phyloP scores from a whole-genome alignment of 495 filamentous ascomycete species.

The Aspergillus sclerotioniger region DNA sequence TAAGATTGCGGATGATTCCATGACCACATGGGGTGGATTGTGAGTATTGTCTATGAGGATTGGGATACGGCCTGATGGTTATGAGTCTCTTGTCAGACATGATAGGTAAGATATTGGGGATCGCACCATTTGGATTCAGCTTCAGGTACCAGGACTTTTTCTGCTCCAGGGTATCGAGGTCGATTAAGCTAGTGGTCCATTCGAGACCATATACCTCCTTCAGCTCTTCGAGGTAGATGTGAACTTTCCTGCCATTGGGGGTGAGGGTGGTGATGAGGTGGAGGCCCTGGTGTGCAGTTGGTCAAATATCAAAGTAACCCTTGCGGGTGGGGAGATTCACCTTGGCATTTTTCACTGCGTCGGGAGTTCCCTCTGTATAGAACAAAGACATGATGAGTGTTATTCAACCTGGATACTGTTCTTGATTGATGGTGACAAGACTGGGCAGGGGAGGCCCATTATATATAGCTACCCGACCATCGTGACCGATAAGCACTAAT shows the following conservation, averaged over 20 bases:
- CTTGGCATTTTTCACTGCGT: conserved; percentile 1
- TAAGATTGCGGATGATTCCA: conserved; percentile 4
- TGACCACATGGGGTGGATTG: background rate
- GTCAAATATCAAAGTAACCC: background rate
- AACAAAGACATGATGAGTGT: conserved; percentile 1
- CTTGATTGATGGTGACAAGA: background rate
- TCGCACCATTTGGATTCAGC: conserved; percentile 44
- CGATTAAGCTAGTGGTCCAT: conserved; percentile 52
- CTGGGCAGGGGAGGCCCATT: background rate
- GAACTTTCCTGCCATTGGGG: conserved; percentile 9
- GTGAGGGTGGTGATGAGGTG: conserved; percentile 4
- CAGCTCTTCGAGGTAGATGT: conserved; percentile 11
- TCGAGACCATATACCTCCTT: conserved; percentile 48
- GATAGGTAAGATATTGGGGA: no score
- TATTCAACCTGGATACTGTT: background rate
- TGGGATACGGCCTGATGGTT: background rate
- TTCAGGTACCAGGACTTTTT: conserved; percentile 60
- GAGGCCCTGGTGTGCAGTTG: background rate
- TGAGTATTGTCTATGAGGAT: conserved; percentile 4
- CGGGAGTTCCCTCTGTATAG: background rate
- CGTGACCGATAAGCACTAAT: background rate
- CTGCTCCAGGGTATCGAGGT: conserved; percentile 55
- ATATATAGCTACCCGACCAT: background rate
- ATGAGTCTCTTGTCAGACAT: background rate
- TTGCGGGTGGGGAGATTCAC: background rate